Conservation (phyloP, 2,329 filamentous ascomycete species). For the Zymoseptoria pseudotritici region DNA sequence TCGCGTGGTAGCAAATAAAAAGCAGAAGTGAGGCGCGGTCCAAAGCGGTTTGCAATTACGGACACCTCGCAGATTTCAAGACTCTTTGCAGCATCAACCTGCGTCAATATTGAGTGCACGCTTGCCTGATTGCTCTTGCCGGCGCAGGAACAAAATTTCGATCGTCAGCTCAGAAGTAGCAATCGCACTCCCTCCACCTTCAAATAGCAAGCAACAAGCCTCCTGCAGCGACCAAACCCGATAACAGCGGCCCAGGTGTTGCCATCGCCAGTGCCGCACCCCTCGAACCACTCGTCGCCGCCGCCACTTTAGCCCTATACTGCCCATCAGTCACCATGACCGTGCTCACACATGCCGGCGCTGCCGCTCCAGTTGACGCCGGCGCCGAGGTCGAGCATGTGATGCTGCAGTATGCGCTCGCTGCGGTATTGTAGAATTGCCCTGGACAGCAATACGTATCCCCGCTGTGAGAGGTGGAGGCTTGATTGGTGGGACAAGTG, state of each 20-base stretch:
- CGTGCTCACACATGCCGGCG: not conserved
- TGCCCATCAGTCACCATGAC: not conserved
- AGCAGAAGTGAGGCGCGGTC: too few species aligned
- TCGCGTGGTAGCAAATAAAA: too few species aligned
- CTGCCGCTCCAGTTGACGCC: not conserved
- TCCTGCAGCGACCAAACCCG: not conserved
- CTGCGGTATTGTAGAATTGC: not conserved
- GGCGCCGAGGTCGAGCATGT: not conserved
- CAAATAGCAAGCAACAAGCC: not conserved
- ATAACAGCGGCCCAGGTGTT: not conserved
- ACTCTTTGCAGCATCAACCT: too few species aligned
- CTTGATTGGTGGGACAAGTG: not conserved
- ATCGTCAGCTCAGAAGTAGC: too few species aligned
- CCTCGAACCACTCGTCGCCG: not conserved
- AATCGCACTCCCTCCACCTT: too few species aligned
- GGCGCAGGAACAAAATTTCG: too few species aligned
- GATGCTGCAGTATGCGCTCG: not conserved
- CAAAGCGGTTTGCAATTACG: too few species aligned
- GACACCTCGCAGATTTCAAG: too few species aligned
- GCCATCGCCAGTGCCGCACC: not conserved
- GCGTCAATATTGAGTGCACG: too few species aligned
- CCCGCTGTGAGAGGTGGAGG: not conserved
- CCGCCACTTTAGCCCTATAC: not conserved
- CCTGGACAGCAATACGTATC: not conserved
- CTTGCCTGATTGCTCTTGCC: too few species aligned